These are phyloP conservation scores for Tricholoma hemisulphureum DNA, from an alignment of 768 basidiomycete species.

Conservation along the genomic window DNA sequence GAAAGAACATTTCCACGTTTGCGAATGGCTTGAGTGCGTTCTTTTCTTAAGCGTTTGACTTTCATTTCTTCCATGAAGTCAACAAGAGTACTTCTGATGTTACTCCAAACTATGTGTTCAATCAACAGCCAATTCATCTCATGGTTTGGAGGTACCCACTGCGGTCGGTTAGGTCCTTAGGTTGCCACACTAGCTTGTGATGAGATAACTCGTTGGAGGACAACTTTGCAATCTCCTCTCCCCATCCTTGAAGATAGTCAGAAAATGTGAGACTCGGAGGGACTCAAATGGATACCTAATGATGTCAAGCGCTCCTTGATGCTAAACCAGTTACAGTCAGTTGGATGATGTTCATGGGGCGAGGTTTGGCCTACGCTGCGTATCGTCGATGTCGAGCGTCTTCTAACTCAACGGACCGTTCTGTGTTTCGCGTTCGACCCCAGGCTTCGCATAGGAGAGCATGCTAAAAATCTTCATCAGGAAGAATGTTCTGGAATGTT, in stretches of 20 bases:
- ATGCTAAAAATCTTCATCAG: slow-evolving; percentile 9
- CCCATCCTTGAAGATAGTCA: slow-evolving; percentile 13
- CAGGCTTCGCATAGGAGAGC: slow-evolving; percentile 12
- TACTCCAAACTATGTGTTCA: slow-evolving; percentile 14
- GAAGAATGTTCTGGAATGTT: neutral
- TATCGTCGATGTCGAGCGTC: slow-evolving; percentile 12
- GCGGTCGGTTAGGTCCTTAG: slow-evolving; percentile 11
- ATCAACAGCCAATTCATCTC: neutral
- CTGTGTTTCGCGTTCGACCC: slow-evolving; percentile 7
- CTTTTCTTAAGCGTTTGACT: slow-evolving; percentile 11
- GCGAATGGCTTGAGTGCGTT: slow-evolving; percentile 1
- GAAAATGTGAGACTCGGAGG: neutral
- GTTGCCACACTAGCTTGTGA: slow-evolving; percentile 14
- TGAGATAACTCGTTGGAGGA: slow-evolving; percentile 2
- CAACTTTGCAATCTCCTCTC: slow-evolving; percentile 13
- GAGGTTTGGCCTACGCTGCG: slow-evolving; percentile 8
- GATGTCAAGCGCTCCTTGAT: slow-evolving; percentile 10
- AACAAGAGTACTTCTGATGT: slow-evolving; percentile 15
- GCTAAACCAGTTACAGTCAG: neutral
- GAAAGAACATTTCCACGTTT: slow-evolving; percentile 11
- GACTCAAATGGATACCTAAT: slow-evolving; percentile 2
- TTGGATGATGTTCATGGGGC: neutral
- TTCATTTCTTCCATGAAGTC: slow-evolving; percentile 12
- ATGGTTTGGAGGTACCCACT: slow-evolving; percentile 1
- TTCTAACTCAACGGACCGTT: slow-evolving; percentile 12